Conservation (phyloP, 345 rosid species). For the Camelina hispida region DNA sequence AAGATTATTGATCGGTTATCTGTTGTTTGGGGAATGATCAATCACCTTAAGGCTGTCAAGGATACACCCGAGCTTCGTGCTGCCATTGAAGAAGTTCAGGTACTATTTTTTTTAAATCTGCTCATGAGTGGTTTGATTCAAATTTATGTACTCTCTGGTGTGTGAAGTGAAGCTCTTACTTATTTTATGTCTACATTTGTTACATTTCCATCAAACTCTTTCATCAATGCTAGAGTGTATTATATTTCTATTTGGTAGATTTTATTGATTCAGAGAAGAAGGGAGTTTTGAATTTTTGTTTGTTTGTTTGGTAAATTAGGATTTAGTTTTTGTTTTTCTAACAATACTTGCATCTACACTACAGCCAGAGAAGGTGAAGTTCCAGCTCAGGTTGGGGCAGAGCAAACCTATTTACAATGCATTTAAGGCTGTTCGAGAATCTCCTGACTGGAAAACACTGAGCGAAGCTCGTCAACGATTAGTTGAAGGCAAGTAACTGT, state of each 20-base stretch:
- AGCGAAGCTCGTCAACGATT: slow-evolving; percentile 74
- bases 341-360: slow-evolving; percentile 24
- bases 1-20: slow-evolving; percentile 67
- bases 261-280: slow-evolving; percentile 15
- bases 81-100: slow-evolving; percentile 97
- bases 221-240: slow-evolving; percentile 9
- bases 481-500: slow-evolving; percentile 67
- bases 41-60: slow-evolving; percentile 87
- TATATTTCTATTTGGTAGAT: no score
- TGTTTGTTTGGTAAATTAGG: background rate
- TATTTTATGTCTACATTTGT: background rate
- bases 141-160: background rate
- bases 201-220: background rate
- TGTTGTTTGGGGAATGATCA: slow-evolving; percentile 80
- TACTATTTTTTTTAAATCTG: slow-evolving; percentile 12
- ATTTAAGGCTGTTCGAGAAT: slow-evolving; percentile 71
- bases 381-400: slow-evolving; percentile 72
- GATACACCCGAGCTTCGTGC: slow-evolving; percentile 86
- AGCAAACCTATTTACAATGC: slow-evolving; percentile 87
- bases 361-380: slow-evolving; percentile 49
- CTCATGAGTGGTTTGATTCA: slow-evolving; percentile 17
- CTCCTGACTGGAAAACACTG: slow-evolving; percentile 68
- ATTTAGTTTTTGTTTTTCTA: slow-evolving; percentile 1
- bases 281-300: background rate
- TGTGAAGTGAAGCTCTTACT: slow-evolving; percentile 1